phyloP scores from a whole-genome alignment of 139 green algal genomes.

The Nannochloris sp. region DNA sequence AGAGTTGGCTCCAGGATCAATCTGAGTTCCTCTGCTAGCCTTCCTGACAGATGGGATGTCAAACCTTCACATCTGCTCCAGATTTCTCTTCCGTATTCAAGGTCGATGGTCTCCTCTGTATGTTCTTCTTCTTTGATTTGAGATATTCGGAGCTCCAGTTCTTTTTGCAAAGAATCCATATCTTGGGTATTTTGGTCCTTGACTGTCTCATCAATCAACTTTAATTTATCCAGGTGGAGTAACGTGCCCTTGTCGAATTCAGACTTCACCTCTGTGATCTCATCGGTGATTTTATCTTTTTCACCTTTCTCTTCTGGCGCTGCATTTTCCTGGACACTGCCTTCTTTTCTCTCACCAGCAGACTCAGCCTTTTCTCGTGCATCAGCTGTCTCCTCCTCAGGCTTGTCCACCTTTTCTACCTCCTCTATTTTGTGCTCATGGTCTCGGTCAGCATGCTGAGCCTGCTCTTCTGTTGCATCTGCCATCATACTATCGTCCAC shows the following conservation, averaged over 20 bases:
- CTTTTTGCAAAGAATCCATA: conserved; percentile 32
- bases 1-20: conserved; percentile 90
- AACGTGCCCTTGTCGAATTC: conserved; percentile 19
- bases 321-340: neutral
- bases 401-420: neutral
- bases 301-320: conserved; percentile 9
- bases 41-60: conserved; percentile 52
- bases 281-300: conserved; percentile 12
- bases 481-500: neutral
- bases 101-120: conserved; percentile 8
- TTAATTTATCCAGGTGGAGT: conserved; percentile 6
- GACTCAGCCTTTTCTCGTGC: neutral
- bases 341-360: conserved; percentile 16
- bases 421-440: neutral
- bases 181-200: conserved; percentile 11
- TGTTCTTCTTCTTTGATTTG: conserved; percentile 14
- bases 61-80: conserved; percentile 78
- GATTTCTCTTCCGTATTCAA: conserved; percentile 38
- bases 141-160: conserved; percentile 47
- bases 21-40: conserved; percentile 94
- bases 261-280: conserved; percentile 15
- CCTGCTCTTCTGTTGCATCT: neutral
- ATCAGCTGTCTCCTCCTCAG: conserved; percentile 1
- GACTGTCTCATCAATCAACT: conserved; percentile 9
- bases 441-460: neutral